phyloP scores from a whole-genome alignment of 768 basidiomycete genomes.

The Trametes villosa region DNA sequence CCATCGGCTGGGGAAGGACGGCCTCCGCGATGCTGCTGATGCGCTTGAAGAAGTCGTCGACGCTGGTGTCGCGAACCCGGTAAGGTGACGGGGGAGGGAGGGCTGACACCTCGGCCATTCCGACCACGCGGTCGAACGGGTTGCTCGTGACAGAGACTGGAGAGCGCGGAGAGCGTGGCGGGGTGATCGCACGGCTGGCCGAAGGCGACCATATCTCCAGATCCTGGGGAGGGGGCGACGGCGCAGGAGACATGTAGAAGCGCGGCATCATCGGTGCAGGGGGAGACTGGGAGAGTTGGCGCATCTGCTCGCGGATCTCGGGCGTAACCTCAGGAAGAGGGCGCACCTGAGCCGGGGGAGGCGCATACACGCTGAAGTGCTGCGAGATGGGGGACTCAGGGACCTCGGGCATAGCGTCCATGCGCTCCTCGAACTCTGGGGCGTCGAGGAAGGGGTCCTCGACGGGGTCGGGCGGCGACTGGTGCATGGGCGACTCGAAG shows the following conservation, averaged over 20 bases:
- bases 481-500: neutral
- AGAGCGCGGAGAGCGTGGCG: neutral
- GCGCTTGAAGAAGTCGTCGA: neutral
- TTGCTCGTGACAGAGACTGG: neutral
- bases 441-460: neutral
- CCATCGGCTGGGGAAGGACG: neutral
- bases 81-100: neutral
- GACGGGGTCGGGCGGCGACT: neutral
- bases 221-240: neutral
- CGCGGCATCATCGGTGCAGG: no score
- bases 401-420: neutral
- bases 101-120: neutral
- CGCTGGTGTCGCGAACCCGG: neutral
- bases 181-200: neutral
- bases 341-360: conserved; percentile 11
- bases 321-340: conserved; percentile 18
- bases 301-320: neutral
- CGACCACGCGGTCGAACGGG: neutral
- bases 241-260: neutral
- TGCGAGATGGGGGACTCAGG: neutral
- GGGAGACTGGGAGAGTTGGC: neutral
- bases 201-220: neutral
- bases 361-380: neutral
- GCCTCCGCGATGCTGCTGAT: neutral
- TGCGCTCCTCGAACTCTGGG: neutral